A percentile compares a stretch with the other conserved stretches of the same genome.
Evolutionary conservation across 2,329 filamentous ascomycete species (phyloP).

Genomic region (Fusarium sp.): DNA sequence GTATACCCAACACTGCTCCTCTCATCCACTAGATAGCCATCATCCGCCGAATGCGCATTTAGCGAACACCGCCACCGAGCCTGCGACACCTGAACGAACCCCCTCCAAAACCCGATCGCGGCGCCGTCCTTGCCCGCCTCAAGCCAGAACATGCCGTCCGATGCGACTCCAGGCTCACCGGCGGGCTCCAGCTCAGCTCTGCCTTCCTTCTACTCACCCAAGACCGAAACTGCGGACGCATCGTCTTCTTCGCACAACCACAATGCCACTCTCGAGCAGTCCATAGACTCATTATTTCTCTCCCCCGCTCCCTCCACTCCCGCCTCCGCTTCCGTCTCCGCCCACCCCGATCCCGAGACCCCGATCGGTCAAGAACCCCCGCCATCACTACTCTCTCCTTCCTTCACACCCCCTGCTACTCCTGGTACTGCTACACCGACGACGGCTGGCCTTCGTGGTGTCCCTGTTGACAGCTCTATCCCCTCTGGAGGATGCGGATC

Average conservation of each 20-base stretch:
- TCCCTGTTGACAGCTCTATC: slow-evolving; percentile 70
- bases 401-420: slow-evolving; percentile 80
- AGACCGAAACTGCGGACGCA: slow-evolving; percentile 48
- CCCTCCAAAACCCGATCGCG: slow-evolving; percentile 42
- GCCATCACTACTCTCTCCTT: slow-evolving; percentile 85
- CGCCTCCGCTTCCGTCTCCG: slow-evolving; percentile 29
- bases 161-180: slow-evolving; percentile 48
- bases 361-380: slow-evolving; percentile 55
- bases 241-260: slow-evolving; percentile 24
- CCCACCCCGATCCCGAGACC: slow-evolving; percentile 34
- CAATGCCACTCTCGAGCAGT: slow-evolving; percentile 40
- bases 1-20: neutral
- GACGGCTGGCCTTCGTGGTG: slow-evolving; percentile 60
- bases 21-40: no score
- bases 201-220: slow-evolving; percentile 63
- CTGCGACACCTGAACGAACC: slow-evolving; percentile 37
- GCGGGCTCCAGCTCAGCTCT: slow-evolving; percentile 54
- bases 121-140: slow-evolving; percentile 38
- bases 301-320: slow-evolving; percentile 44
- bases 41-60: slow-evolving; percentile 32
- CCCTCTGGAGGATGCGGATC: slow-evolving; percentile 70
- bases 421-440: slow-evolving; percentile 69
- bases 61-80: slow-evolving; percentile 16
- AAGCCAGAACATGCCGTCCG: slow-evolving; percentile 47
- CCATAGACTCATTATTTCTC: slow-evolving; percentile 55